Evolutionary conservation across 192 early-diverging fungal species (phyloP).

Genomic region (Geranomyces michiganensis): DNA sequence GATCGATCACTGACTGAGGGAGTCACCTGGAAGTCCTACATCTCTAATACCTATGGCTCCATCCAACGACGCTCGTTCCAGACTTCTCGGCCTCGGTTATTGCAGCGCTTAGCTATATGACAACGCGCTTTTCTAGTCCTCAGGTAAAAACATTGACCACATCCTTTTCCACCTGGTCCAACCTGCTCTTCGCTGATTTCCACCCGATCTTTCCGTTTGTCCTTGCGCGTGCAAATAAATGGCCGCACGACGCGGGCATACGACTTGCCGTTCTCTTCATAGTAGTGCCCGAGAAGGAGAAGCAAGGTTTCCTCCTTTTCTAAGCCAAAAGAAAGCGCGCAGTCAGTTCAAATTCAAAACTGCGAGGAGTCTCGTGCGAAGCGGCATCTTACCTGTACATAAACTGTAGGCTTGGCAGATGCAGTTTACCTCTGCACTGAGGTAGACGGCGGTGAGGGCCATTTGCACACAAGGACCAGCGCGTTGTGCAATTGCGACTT

Average conservation of each 20-base stretch:
- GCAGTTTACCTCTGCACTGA: slow-evolving; percentile 24
- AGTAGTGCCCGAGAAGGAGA: slow-evolving; percentile 38
- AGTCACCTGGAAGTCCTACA: not conserved
- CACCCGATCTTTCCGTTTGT: slow-evolving; percentile 53
- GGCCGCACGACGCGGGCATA: slow-evolving; percentile 32
- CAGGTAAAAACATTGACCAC: not conserved
- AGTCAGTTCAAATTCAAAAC: not conserved
- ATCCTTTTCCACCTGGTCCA: not conserved
- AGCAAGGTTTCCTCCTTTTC: slow-evolving; percentile 49
- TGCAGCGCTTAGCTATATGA: slow-evolving; percentile 36
- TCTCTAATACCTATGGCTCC: slow-evolving; percentile 38
- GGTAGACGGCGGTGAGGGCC: slow-evolving; percentile 21
- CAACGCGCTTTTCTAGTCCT: not conserved
- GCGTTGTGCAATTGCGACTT: too few relatives aligned
- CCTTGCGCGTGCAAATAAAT: slow-evolving; percentile 47
- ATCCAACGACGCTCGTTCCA: slow-evolving; percentile 42
- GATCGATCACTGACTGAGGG: too few relatives aligned
- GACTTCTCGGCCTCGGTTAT: slow-evolving; percentile 40
- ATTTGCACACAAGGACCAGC: not conserved
- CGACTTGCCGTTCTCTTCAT: slow-evolving; percentile 12
- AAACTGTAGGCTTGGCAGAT: slow-evolving; percentile 27
- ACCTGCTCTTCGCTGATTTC: slow-evolving; percentile 45
- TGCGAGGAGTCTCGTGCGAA: not conserved
- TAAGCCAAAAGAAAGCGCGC: not conserved
- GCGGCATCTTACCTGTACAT: slow-evolving; percentile 28